These are phyloP conservation scores for Coelastrella sp. DNA, from an alignment of 139 green algal genomes.

Conservation along the genomic window DNA sequence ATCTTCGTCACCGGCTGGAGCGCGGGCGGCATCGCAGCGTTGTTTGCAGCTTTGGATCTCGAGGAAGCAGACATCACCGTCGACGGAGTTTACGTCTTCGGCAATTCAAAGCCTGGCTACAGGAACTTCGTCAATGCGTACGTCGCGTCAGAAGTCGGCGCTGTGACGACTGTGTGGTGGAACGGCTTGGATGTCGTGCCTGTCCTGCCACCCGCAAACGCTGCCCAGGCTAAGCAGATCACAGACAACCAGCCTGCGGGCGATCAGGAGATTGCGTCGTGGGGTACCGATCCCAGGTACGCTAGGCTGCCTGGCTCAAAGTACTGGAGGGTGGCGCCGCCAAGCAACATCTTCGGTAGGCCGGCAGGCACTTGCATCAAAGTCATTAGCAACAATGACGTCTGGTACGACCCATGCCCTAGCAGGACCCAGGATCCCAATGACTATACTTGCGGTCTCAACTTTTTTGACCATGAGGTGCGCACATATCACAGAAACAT, in stretches of 20 bases:
- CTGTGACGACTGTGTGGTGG: not conserved
- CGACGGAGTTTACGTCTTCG: not conserved
- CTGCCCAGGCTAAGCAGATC: not conserved
- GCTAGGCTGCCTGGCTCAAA: not conserved
- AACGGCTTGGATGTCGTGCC: not conserved
- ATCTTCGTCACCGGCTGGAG: not conserved
- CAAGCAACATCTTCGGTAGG: not conserved
- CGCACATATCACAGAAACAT: not conserved
- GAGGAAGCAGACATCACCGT: not conserved
- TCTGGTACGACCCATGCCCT: not conserved
- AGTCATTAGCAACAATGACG: not conserved
- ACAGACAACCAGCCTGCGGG: not conserved
- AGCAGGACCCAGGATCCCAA: not conserved
- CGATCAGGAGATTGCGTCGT: not conserved
- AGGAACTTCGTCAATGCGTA: not conserved
- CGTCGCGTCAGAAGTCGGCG: not conserved
- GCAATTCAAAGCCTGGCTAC: not conserved
- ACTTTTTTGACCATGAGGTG: not conserved
- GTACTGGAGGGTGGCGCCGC: not conserved
- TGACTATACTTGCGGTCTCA: not conserved
- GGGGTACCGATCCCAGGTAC: not conserved
- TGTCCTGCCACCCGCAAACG: not conserved
- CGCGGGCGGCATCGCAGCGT: not conserved
- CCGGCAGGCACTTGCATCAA: not conserved
- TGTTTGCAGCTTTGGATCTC: not conserved